A percentile compares a stretch with the other conserved stretches of the same genome.
Evolutionary conservation across 805 yeast species (phyloP).

Genomic region (Vanderwaltozyma verrucispora): DNA sequence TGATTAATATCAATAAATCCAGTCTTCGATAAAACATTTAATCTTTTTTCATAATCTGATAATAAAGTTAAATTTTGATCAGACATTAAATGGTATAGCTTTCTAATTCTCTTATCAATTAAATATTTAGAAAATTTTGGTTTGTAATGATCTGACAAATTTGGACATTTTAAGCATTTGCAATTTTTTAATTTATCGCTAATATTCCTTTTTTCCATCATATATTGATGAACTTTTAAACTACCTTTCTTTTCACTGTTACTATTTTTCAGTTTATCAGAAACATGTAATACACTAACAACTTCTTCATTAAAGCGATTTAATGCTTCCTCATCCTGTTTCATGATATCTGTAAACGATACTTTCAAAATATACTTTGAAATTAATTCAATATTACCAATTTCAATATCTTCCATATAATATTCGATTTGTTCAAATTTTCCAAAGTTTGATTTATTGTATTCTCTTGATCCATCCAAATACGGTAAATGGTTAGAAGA

Average conservation of each 20-base stretch:
- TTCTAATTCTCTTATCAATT: slow-evolving; percentile 41
- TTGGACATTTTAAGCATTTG: slow-evolving; percentile 29
- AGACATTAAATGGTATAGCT: slow-evolving; percentile 53
- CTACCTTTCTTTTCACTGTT: slow-evolving; percentile 21
- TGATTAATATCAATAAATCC: slow-evolving; percentile 67
- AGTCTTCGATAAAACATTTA: slow-evolving; percentile 66
- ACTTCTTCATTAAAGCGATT: slow-evolving; percentile 18
- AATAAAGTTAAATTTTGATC: slow-evolving; percentile 82
- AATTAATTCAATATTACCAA: slow-evolving; percentile 23
- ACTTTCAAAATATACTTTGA: slow-evolving; percentile 19
- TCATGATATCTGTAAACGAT: slow-evolving; percentile 20
- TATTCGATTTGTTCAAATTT: slow-evolving; percentile 25
- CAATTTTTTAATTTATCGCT: slow-evolving; percentile 11
- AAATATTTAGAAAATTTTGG: slow-evolving; percentile 37
- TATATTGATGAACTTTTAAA: slow-evolving; percentile 23
- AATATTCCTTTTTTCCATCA: slow-evolving; percentile 21
- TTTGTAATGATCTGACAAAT: slow-evolving; percentile 36
- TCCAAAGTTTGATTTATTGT: slow-evolving; percentile 18
- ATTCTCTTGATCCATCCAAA: slow-evolving; percentile 22
- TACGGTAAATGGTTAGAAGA: slow-evolving; percentile 30
- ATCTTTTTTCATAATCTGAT: slow-evolving; percentile 89
- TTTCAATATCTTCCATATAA: slow-evolving; percentile 20
- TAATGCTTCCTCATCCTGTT: slow-evolving; percentile 19
- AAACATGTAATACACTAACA: slow-evolving; percentile 13
- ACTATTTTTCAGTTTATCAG: slow-evolving; percentile 19